Conservation (phyloP, 1,284 basidiomycete genomes). For the Cerioporus squamosus region DNA sequence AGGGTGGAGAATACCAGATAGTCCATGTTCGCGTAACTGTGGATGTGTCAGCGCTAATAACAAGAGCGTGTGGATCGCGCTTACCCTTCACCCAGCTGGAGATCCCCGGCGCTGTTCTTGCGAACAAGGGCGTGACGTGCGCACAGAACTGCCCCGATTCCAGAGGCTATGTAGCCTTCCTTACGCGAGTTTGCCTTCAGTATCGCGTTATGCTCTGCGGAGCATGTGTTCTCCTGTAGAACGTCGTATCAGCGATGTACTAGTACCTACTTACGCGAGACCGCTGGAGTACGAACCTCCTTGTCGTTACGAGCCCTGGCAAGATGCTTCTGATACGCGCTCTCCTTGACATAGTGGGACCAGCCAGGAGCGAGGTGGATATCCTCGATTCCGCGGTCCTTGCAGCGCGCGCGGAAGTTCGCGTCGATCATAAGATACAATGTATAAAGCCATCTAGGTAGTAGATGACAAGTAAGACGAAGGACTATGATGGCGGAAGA, state of each 20-base stretch:
- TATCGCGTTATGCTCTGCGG: constrained; percentile 29
- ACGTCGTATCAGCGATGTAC: too few species aligned
- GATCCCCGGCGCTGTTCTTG: constrained; percentile 37
- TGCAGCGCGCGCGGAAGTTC: constrained; percentile 32
- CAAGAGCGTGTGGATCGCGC: neutral
- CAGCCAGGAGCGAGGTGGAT: constrained; percentile 26
- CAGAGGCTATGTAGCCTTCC: constrained; percentile 32
- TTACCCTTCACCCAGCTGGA: constrained; percentile 43
- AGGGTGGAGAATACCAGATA: constrained; percentile 35
- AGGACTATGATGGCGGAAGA: too few species aligned
- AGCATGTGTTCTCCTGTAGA: constrained; percentile 19
- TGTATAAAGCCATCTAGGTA: constrained; percentile 28
- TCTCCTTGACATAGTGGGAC: constrained; percentile 30
- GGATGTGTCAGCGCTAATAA: neutral
- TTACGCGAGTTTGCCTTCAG: constrained; percentile 26
- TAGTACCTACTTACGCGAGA: too few species aligned
- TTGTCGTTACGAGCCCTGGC: neutral
- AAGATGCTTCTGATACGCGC: constrained; percentile 13
- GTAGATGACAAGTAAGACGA: neutral
- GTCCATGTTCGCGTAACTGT: constrained; percentile 42
- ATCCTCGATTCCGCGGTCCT: constrained; percentile 25
- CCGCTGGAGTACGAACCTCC: neutral
- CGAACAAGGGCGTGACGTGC: constrained; percentile 38
- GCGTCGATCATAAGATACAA: constrained; percentile 32
- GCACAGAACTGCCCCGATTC: constrained; percentile 38